phyloP scores from a whole-genome alignment of 805 yeast species.

The Ogataea pini region DNA sequence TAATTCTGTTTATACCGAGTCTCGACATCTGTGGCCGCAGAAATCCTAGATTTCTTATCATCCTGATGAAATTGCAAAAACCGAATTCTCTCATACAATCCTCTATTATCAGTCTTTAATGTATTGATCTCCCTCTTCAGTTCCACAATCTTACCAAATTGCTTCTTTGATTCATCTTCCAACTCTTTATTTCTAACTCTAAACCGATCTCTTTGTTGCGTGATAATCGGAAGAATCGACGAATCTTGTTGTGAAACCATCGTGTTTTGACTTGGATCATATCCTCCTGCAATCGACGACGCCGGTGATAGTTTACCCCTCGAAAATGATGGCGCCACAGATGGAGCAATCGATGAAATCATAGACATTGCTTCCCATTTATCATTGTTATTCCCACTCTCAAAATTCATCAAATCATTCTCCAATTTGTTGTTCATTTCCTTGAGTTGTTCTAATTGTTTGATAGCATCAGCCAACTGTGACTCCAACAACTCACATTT shows the following conservation, averaged over 20 bases:
- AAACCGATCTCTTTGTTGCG: slow-evolving; percentile 94
- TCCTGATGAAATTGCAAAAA: slow-evolving; percentile 57
- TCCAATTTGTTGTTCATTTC: slow-evolving; percentile 65
- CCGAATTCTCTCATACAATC: slow-evolving; percentile 75
- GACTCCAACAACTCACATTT: slow-evolving; percentile 43
- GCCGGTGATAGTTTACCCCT: slow-evolving; percentile 49
- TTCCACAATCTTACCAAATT: slow-evolving; percentile 52
- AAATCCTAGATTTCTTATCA: slow-evolving; percentile 12
- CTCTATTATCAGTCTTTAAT: slow-evolving; percentile 73
- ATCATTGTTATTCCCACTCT: slow-evolving; percentile 44
- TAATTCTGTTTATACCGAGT: slow-evolving; percentile 61
- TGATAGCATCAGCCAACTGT: slow-evolving; percentile 35
- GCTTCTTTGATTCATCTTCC: slow-evolving; percentile 75
- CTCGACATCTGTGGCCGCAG: slow-evolving; percentile 43
- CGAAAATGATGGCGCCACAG: slow-evolving; percentile 15
- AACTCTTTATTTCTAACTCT: slow-evolving; percentile 79
- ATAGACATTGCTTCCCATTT: slow-evolving; percentile 65
- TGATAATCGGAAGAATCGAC: slow-evolving; percentile 77
- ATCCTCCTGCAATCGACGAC: slow-evolving; percentile 49
- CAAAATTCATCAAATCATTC: slow-evolving; percentile 64
- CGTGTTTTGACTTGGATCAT: slow-evolving; percentile 13
- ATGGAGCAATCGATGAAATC: slow-evolving; percentile 55
- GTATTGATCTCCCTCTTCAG: slow-evolving; percentile 63
- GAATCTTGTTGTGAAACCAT: slow-evolving; percentile 35
- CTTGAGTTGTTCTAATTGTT: slow-evolving; percentile 44